These are phyloP conservation scores for Hordeum marinum DNA, from an alignment of 176 grass and related monocot genomes.

Conservation along the genomic window DNA sequence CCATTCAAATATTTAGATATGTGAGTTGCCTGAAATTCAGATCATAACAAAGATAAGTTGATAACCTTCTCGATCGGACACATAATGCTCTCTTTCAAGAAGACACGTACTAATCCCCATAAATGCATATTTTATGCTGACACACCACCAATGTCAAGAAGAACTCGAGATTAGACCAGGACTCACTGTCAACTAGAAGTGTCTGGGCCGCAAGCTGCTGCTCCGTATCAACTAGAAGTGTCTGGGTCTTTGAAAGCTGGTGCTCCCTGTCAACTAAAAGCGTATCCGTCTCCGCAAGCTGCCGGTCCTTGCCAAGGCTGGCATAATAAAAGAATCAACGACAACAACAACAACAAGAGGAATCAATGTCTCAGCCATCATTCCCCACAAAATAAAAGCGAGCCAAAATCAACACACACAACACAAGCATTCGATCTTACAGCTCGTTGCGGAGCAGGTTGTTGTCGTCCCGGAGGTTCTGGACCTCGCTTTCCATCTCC, in stretches of 20 bases:
- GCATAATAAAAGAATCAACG: too few species aligned
- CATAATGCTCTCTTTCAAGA: not conserved
- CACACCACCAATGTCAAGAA: not conserved
- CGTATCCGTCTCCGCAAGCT: conserved; percentile 21
- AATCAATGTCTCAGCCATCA: too few species aligned
- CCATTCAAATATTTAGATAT: not conserved
- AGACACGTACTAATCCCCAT: not conserved
- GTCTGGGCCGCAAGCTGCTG: not conserved
- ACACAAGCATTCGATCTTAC: too few species aligned
- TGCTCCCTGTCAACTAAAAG: not conserved
- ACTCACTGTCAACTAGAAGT: conserved; percentile 11
- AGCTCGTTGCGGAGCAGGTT: too few species aligned
- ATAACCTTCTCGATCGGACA: not conserved
- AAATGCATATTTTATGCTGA: not conserved
- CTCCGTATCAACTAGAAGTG: not conserved
- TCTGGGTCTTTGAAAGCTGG: conserved; percentile 18
- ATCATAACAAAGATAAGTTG: not conserved
- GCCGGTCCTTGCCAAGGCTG: too few species aligned
- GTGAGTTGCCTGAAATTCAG: not conserved
- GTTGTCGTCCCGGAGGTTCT: too few species aligned
- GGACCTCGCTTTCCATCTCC: too few species aligned
- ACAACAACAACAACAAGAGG: too few species aligned
- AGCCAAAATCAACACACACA: too few species aligned
- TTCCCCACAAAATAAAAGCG: too few species aligned
- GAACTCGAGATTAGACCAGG: not conserved